phyloP scores from a whole-genome alignment of 768 basidiomycete genomes.

The Boletus rubescentipes region DNA sequence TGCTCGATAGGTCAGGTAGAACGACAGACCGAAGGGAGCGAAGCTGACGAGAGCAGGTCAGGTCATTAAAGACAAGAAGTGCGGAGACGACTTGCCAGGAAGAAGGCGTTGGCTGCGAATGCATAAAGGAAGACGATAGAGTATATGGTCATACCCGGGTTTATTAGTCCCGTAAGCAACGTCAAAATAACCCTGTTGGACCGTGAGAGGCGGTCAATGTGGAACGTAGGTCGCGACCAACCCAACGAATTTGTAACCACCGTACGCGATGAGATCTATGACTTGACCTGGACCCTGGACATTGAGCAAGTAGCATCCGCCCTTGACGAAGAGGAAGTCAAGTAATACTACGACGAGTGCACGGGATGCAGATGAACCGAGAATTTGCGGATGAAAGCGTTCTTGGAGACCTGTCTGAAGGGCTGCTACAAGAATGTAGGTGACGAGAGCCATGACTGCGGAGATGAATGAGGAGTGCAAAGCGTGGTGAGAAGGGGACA shows the following conservation, averaged over 20 bases:
- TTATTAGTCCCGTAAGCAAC: conserved; percentile 68
- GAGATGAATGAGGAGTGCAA: conserved; percentile 12
- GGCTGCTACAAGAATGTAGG: conserved; percentile 89
- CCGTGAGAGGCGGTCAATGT: background rate
- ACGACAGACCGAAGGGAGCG: conserved; percentile 91
- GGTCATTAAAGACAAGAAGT: background rate
- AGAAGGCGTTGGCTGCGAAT: conserved; percentile 89
- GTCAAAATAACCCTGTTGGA: conserved; percentile 76
- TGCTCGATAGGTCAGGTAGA: conserved; percentile 69
- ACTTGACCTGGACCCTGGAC: conserved; percentile 72
- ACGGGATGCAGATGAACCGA: conserved; percentile 83
- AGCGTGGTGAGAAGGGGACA: conserved; percentile 15
- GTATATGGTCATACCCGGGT: conserved; percentile 61
- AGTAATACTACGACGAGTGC: conserved; percentile 82
- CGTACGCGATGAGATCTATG: conserved; percentile 86
- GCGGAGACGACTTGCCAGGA: conserved; percentile 64
- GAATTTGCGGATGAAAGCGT: conserved; percentile 84
- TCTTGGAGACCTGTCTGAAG: conserved; percentile 80
- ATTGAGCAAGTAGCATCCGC: conserved; percentile 91
- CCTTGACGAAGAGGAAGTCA: conserved; percentile 86
- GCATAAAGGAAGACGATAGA: conserved; percentile 76
- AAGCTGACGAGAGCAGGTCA: conserved; percentile 52
- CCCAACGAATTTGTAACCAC: conserved; percentile 98
- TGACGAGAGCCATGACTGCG: conserved; percentile 91
- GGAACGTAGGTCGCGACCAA: conserved; percentile 32